Evolutionary conservation across 2,329 filamentous ascomycete species (phyloP).

Genomic region (Sporothrix mexicana): DNA sequence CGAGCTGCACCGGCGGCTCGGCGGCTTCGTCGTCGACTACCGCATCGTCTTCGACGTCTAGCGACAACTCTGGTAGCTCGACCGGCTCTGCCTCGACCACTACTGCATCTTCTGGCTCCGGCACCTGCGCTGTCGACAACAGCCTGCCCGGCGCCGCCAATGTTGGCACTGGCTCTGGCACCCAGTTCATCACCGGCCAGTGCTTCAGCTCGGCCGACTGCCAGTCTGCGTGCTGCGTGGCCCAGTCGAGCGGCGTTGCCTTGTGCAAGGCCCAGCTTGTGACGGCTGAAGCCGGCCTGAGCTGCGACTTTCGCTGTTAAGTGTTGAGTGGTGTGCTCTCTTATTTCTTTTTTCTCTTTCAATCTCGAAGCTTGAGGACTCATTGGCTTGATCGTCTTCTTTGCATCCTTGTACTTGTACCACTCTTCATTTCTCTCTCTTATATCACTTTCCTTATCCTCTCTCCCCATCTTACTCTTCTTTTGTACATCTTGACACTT

Average conservation of each 20-base stretch:
- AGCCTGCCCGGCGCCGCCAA: constrained; percentile 45
- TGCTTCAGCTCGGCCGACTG: constrained; percentile 42
- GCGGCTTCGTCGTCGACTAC: not conserved
- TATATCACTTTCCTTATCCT: too few species aligned
- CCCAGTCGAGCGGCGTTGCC: constrained; percentile 33
- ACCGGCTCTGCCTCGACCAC: not conserved
- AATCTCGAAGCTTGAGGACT: not conserved
- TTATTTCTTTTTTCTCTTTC: not conserved
- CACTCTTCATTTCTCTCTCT: not conserved
- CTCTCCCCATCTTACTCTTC: not conserved
- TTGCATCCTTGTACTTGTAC: not conserved
- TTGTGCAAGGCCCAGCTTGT: constrained; percentile 37
- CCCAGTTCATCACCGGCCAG: constrained; percentile 43
- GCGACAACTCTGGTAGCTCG: not conserved
- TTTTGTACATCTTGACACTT: constrained; percentile 18
- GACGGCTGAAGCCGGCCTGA: constrained; percentile 33
- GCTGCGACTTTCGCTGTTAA: constrained; percentile 36
- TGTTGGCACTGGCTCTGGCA: constrained; percentile 40
- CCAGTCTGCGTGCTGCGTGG: constrained; percentile 42
- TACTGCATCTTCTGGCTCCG: constrained; percentile 25
- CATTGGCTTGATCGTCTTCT: not conserved
- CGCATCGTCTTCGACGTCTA: not conserved
- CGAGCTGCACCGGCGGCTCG: constrained; percentile 27
- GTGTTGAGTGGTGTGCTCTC: not conserved
- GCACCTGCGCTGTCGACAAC: constrained; percentile 40